Percentiles rank a stretch among this genome's conserved stretches.
Evolutionary conservation across 2,329 filamentous ascomycete species (phyloP).

Genomic region (Ilyonectria destructans): DNA sequence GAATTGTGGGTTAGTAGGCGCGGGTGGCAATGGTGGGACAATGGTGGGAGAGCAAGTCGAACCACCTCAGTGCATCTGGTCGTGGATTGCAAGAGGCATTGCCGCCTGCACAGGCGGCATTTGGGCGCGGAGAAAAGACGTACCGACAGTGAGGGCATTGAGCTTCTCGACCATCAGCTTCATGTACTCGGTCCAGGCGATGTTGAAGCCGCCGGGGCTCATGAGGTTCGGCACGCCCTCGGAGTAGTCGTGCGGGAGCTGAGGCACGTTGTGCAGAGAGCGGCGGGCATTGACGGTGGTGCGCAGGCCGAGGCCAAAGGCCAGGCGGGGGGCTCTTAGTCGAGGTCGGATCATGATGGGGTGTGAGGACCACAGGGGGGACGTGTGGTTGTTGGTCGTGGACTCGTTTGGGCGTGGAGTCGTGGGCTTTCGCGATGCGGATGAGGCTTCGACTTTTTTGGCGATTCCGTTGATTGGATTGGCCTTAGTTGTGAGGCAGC

Average conservation of each 20-base stretch:
- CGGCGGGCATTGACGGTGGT: slow-evolving; percentile 57
- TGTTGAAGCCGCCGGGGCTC: slow-evolving; percentile 77
- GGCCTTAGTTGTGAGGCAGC: slow-evolving; percentile 32
- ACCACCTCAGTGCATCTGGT: slow-evolving; percentile 10
- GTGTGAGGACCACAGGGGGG: slow-evolving; percentile 28
- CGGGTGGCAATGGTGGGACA: slow-evolving; percentile 4
- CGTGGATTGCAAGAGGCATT: slow-evolving; percentile 21
- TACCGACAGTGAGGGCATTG: slow-evolving; percentile 82
- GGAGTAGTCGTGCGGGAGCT: slow-evolving; percentile 63
- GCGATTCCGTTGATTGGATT: slow-evolving; percentile 15
- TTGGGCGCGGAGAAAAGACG: slow-evolving; percentile 46
- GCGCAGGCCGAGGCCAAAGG: slow-evolving; percentile 56
- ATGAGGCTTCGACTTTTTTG: slow-evolving; percentile 34
- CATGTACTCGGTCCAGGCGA: slow-evolving; percentile 91
- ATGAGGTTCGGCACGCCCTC: slow-evolving; percentile 80
- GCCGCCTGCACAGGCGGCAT: slow-evolving; percentile 14
- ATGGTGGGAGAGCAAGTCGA: slow-evolving; percentile 11
- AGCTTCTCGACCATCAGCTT: slow-evolving; percentile 80
- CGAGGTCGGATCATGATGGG: slow-evolving; percentile 67
- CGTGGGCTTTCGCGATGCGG: slow-evolving; percentile 26
- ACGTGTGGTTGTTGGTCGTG: slow-evolving; percentile 15
- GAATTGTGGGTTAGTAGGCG: slow-evolving; percentile 31
- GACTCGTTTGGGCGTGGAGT: slow-evolving; percentile 9
- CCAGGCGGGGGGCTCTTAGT: slow-evolving; percentile 67
- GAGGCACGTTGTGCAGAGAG: slow-evolving; percentile 65